These are phyloP conservation scores for Aspergillus niger DNA, from an alignment of 2,329 filamentous ascomycete species.

Conservation along the genomic window DNA sequence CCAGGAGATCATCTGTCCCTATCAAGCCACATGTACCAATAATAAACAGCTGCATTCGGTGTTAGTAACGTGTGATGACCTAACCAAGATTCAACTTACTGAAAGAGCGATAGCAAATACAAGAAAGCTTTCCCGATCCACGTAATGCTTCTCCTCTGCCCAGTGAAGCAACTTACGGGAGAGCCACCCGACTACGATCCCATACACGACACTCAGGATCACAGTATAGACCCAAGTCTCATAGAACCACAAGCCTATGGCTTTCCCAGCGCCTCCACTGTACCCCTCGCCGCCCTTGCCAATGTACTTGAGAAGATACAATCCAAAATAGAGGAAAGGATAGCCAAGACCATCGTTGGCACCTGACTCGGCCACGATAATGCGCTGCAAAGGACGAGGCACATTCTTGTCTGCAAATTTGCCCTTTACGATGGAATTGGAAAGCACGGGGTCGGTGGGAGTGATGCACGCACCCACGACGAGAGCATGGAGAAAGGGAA, in stretches of 20 bases:
- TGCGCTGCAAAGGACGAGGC: conserved; percentile 75
- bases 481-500: conserved; percentile 75
- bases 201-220: conserved; percentile 74
- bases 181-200: conserved; percentile 74
- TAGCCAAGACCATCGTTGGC: conserved; percentile 90
- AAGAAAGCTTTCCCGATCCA: conserved; percentile 84
- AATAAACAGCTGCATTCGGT: conserved; percentile 65
- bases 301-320: conserved; percentile 79
- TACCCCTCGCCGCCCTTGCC: conserved; percentile 59
- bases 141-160: conserved; percentile 77
- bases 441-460: conserved; percentile 84
- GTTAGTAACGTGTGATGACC: too few relatives aligned
- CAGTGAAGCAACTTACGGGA: conserved; percentile 81
- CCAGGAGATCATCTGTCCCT: conserved; percentile 84
- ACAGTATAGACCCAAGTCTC: conserved; percentile 86
- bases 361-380: conserved; percentile 79
- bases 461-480: conserved; percentile 85
- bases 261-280: conserved; percentile 62
- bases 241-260: conserved; percentile 79
- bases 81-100: conserved; percentile 45
- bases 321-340: conserved; percentile 80
- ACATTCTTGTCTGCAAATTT: conserved; percentile 92
- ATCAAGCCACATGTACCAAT: conserved; percentile 84
- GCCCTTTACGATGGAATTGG: conserved; percentile 88
- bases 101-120: conserved; percentile 84